phyloP scores from a whole-genome alignment of 2,329 filamentous ascomycete genomes.

The Didymella segeticola region DNA sequence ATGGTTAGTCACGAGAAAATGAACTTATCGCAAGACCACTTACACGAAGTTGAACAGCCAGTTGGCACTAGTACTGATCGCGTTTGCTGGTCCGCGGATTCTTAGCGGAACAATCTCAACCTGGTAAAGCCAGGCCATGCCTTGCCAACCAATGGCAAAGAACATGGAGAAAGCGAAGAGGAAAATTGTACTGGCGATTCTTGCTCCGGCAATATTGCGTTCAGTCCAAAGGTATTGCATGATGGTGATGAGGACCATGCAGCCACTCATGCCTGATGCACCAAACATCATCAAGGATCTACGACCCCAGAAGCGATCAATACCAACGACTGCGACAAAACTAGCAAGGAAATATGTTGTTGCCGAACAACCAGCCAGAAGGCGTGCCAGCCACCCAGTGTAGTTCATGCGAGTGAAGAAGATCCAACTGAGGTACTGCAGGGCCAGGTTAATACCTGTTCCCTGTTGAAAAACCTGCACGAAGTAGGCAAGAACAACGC shows the following conservation, averaged over 20 bases:
- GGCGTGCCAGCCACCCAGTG: slow-evolving; percentile 51
- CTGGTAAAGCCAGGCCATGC: slow-evolving; percentile 65
- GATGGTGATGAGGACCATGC: slow-evolving; percentile 42
- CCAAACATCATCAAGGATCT: slow-evolving; percentile 47
- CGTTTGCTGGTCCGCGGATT: slow-evolving; percentile 86
- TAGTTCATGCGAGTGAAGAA: slow-evolving; percentile 60
- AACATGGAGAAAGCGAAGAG: slow-evolving; percentile 91
- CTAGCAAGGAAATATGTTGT: slow-evolving; percentile 48
- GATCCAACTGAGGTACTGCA: slow-evolving; percentile 56
- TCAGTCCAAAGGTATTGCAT: slow-evolving; percentile 36
- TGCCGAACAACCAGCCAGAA: slow-evolving; percentile 48
- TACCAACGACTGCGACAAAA: slow-evolving; percentile 47
- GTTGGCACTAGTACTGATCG: slow-evolving; percentile 85
- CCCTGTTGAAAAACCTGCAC: slow-evolving; percentile 55
- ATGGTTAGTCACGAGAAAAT: not conserved
- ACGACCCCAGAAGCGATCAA: slow-evolving; percentile 47
- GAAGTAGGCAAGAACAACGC: slow-evolving; percentile 51
- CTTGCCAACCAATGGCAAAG: slow-evolving; percentile 84
- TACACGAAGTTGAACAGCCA: slow-evolving; percentile 68
- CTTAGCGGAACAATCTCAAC: slow-evolving; percentile 89
- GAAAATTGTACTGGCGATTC: slow-evolving; percentile 64
- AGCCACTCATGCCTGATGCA: slow-evolving; percentile 43
- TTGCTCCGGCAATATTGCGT: slow-evolving; percentile 25
- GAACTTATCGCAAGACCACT: slow-evolving; percentile 49
- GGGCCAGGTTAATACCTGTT: slow-evolving; percentile 41